A percentile compares a stretch with the other conserved stretches of the same genome.
phyloP scores from a whole-genome alignment of 2,329 filamentous ascomycete species.

The Hypoxylon rubiginosum region DNA sequence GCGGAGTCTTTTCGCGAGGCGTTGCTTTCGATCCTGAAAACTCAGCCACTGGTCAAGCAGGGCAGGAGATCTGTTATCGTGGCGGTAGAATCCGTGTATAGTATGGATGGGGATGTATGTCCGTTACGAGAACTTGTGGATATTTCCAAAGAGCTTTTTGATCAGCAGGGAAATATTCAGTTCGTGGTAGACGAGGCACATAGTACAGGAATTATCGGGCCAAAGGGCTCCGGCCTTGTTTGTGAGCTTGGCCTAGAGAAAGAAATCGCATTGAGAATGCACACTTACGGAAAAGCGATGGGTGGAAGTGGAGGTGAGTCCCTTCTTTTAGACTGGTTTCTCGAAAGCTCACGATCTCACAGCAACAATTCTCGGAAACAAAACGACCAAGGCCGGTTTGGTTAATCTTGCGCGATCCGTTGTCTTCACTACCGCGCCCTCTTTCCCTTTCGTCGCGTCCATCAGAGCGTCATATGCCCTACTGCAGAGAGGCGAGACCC shows the following conservation, averaged over 20 bases:
- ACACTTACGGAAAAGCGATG: slow-evolving; percentile 68
- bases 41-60: slow-evolving; percentile 48
- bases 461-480: slow-evolving; percentile 53
- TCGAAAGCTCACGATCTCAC: neutral
- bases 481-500: slow-evolving; percentile 53
- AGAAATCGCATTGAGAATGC: slow-evolving; percentile 63
- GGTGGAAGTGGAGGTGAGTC: slow-evolving; percentile 53
- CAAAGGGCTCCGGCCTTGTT: slow-evolving; percentile 63
- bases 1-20: slow-evolving; percentile 55
- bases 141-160: slow-evolving; percentile 52
- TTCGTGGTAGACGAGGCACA: slow-evolving; percentile 71
- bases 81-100: slow-evolving; percentile 59
- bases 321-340: neutral
- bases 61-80: slow-evolving; percentile 55
- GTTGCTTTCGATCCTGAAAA: slow-evolving; percentile 49
- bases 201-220: slow-evolving; percentile 64
- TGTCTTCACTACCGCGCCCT: slow-evolving; percentile 58
- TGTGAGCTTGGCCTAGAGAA: slow-evolving; percentile 63
- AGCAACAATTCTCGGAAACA: slow-evolving; percentile 34
- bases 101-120: slow-evolving; percentile 63
- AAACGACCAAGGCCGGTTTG: slow-evolving; percentile 23
- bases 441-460: slow-evolving; percentile 57
- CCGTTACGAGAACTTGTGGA: slow-evolving; percentile 57
- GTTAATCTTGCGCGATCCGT: slow-evolving; percentile 52
- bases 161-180: slow-evolving; percentile 56